Percentiles rank a stretch among this genome's conserved stretches.
Evolutionary conservation across 2,329 filamentous ascomycete genomes (phyloP).

Genomic region (Sphaerulina musiva): DNA sequence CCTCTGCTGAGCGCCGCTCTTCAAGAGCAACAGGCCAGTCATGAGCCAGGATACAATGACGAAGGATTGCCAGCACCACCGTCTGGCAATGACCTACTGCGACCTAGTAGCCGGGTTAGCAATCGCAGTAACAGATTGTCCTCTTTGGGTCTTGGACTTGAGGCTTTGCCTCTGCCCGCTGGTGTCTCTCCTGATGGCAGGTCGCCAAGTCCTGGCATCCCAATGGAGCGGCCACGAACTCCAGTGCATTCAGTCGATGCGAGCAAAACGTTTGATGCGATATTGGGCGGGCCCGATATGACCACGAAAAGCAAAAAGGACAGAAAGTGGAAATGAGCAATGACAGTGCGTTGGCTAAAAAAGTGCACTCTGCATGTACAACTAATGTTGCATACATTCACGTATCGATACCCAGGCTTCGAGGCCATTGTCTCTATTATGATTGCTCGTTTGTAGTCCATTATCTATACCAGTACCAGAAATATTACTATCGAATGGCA

Average conservation of each 20-base stretch:
- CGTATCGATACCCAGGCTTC: not conserved
- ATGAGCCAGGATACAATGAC: slow-evolving; percentile 8
- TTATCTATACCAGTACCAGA: not conserved
- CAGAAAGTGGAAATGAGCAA: slow-evolving; percentile 27
- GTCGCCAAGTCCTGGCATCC: slow-evolving; percentile 10
- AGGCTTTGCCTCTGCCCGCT: slow-evolving; percentile 42
- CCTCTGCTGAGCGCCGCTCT: slow-evolving; percentile 30
- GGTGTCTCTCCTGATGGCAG: slow-evolving; percentile 37
- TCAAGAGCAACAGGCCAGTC: slow-evolving; percentile 19
- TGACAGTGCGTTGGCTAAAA: not conserved
- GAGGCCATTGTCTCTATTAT: not conserved
- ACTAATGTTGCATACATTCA: not conserved
- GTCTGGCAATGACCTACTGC: slow-evolving; percentile 15
- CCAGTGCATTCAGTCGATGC: slow-evolving; percentile 30
- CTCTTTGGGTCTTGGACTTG: slow-evolving; percentile 42
- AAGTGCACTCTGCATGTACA: not conserved
- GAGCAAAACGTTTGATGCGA: slow-evolving; percentile 46
- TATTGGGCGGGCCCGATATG: slow-evolving; percentile 32
- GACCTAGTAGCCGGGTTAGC: slow-evolving; percentile 18
- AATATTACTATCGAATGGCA: not conserved
- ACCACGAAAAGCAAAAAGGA: slow-evolving; percentile 29
- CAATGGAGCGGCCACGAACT: slow-evolving; percentile 26
- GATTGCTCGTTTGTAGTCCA: not conserved
- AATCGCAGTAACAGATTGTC: slow-evolving; percentile 34
- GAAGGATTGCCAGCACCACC: slow-evolving; percentile 20